These are phyloP conservation scores for Alternaria metachromatica DNA, from an alignment of 2,329 filamentous ascomycete species.

Conservation along the genomic window DNA sequence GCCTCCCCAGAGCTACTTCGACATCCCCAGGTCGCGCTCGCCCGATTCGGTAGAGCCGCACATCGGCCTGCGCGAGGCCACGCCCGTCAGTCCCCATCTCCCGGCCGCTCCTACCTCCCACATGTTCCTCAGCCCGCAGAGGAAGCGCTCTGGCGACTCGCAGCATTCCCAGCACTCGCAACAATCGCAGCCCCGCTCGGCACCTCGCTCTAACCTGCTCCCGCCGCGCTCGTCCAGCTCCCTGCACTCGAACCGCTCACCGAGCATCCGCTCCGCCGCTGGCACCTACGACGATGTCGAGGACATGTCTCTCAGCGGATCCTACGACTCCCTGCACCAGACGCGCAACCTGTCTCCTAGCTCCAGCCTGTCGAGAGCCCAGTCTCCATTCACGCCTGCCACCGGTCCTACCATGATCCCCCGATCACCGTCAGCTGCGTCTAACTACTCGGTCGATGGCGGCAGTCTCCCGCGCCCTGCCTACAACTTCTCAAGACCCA, in stretches of 20 bases:
- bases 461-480: slow-evolving; percentile 70
- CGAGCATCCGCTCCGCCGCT: slow-evolving; percentile 56
- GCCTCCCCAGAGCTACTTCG: slow-evolving; percentile 53
- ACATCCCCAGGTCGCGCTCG: slow-evolving; percentile 53
- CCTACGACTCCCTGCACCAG: slow-evolving; percentile 66
- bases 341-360: slow-evolving; percentile 80
- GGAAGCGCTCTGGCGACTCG: slow-evolving; percentile 51
- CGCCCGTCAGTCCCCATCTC: slow-evolving; percentile 48
- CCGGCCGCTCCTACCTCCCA: slow-evolving; percentile 35
- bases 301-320: slow-evolving; percentile 62
- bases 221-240: slow-evolving; percentile 52
- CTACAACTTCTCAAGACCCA: slow-evolving; percentile 78
- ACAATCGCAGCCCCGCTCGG: slow-evolving; percentile 24
- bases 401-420: slow-evolving; percentile 62
- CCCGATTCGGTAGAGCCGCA: slow-evolving; percentile 54
- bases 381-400: slow-evolving; percentile 70
- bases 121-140: slow-evolving; percentile 45
- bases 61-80: slow-evolving; percentile 52
- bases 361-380: slow-evolving; percentile 66
- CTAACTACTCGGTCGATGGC: slow-evolving; percentile 73
- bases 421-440: slow-evolving; percentile 84
- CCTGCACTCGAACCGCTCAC: slow-evolving; percentile 40
- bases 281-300: slow-evolving; percentile 74
- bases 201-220: slow-evolving; percentile 41
- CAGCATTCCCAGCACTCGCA: slow-evolving; percentile 35